Evolutionary conservation across 305 asterid genomes (phyloP).

Genomic region (Rubia peregrina): DNA sequence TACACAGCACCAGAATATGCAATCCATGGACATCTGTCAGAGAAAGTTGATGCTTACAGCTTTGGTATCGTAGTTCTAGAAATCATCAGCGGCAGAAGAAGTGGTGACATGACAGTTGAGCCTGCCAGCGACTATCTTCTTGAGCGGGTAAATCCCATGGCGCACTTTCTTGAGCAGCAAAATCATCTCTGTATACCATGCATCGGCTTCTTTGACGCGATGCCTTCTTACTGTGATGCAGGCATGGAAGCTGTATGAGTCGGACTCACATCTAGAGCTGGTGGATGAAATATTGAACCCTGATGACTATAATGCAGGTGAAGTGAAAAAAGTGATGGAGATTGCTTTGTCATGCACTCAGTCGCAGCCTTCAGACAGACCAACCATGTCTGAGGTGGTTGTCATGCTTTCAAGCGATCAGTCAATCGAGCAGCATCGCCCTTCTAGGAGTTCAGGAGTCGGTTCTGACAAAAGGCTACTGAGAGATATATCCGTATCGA

Average conservation of each 20-base stretch:
- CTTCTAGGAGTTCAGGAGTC: not conserved
- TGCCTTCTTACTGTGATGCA: not conserved
- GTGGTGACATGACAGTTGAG: constrained; percentile 38
- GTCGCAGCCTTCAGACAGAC: constrained; percentile 7
- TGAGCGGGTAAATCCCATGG: constrained; percentile 48
- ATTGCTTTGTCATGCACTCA: constrained; percentile 26
- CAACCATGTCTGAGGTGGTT: not conserved
- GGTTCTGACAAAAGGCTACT: not conserved
- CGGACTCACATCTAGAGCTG: constrained; percentile 21
- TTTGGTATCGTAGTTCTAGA: constrained; percentile 72
- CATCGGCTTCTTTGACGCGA: not conserved
- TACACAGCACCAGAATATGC: constrained; percentile 92
- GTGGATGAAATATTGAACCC: constrained; percentile 25
- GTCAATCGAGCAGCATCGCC: not conserved
- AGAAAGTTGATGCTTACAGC: constrained; percentile 79
- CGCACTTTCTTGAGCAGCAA: not conserved
- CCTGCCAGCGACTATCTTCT: constrained; percentile 58
- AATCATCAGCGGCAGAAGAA: constrained; percentile 60
- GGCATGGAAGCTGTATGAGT: constrained; percentile 29
- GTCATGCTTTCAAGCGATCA: not conserved
- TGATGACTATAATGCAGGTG: constrained; percentile 5
- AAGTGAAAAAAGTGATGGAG: constrained; percentile 4
- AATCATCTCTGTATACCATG: not conserved
- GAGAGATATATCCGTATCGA: not conserved
- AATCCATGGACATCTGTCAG: constrained; percentile 71